Conservation (phyloP, 345 rosid genomes). For the Capsella bursapastoris region DNA sequence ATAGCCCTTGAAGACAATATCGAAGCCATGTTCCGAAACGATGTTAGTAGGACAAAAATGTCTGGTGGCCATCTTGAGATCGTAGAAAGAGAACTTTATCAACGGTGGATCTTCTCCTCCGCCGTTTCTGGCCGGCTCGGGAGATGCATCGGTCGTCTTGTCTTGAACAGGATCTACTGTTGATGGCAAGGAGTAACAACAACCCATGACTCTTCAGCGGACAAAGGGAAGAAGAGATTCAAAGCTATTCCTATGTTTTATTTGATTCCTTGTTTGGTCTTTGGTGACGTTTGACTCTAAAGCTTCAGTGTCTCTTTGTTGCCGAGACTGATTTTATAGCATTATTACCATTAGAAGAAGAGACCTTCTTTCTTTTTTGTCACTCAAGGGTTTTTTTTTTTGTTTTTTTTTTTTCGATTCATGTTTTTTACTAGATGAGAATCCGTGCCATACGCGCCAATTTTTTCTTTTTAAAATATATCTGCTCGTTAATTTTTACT, state of each 20-base stretch:
- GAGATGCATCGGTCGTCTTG: background rate
- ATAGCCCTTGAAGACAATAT: constrained; percentile 67
- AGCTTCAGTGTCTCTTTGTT: constrained; percentile 32
- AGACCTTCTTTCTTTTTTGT: constrained; percentile 7
- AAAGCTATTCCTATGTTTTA: constrained; percentile 4
- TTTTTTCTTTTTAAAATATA: background rate
- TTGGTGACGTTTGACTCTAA: constrained; percentile 33
- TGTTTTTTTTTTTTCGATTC: background rate
- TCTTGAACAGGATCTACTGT: constrained; percentile 39
- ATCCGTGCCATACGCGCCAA: background rate
- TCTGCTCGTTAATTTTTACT: background rate
- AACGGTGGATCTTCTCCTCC: constrained; percentile 46
- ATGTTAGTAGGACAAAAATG: constrained; percentile 61
- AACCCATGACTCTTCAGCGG: constrained; percentile 56
- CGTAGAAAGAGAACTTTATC: constrained; percentile 58
- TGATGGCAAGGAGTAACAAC: constrained; percentile 61
- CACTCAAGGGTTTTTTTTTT: constrained; percentile 2
- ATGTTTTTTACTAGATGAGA: background rate
- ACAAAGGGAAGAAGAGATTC: constrained; percentile 7
- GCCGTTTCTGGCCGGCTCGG: background rate
- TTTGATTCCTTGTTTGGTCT: constrained; percentile 8
- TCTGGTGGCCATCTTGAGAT: constrained; percentile 63
- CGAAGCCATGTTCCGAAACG: constrained; percentile 54
- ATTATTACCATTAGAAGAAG: constrained; percentile 14
- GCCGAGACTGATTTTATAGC: constrained; percentile 16